Percentiles rank a stretch among this genome's conserved stretches.
phyloP scores from a whole-genome alignment of 2,329 filamentous ascomycete genomes.

The Arthrinium puccinioides region DNA sequence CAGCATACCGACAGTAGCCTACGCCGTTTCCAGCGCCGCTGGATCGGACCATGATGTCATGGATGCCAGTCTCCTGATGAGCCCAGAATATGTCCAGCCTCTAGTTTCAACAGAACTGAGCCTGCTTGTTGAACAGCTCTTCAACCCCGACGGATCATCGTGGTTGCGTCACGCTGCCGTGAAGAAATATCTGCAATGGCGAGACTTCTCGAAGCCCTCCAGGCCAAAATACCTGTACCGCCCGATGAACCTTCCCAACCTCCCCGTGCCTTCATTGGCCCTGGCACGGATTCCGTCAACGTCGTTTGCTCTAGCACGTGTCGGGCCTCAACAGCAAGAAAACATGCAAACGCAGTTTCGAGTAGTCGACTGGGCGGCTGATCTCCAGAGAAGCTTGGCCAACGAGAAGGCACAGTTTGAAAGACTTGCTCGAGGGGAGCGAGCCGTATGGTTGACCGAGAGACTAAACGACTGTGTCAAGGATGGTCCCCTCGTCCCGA shows the following conservation, averaged over 20 bases:
- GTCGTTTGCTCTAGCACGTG: conserved; percentile 38
- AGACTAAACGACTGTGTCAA: conserved; percentile 58
- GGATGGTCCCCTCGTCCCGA: conserved; percentile 54
- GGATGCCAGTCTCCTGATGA: conserved; percentile 92
- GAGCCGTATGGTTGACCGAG: conserved; percentile 63
- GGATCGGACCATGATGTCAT: conserved; percentile 72
- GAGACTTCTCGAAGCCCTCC: conserved; percentile 24
- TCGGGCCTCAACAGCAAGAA: conserved; percentile 36
- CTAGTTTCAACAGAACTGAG: conserved; percentile 68
- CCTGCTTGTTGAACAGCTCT: conserved; percentile 63
- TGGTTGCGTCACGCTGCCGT: conserved; percentile 79
- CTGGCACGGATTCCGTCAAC: conserved; percentile 30
- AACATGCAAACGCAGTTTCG: conserved; percentile 42
- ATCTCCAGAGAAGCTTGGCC: conserved; percentile 68
- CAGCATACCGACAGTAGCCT: conserved; percentile 27
- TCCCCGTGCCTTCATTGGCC: conserved; percentile 28
- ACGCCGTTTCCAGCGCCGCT: conserved; percentile 69
- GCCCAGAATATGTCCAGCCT: conserved; percentile 79
- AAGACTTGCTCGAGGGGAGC: conserved; percentile 51
- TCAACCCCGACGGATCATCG: conserved; percentile 69
- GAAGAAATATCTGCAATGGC: conserved; percentile 73
- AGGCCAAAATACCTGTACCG: conserved; percentile 27
- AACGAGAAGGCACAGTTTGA: conserved; percentile 68
- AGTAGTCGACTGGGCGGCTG: conserved; percentile 74
- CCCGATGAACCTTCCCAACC: conserved; percentile 17